These are phyloP conservation scores for Nissolia schottii DNA, from an alignment of 306 rosid species.

Conservation along the genomic window DNA sequence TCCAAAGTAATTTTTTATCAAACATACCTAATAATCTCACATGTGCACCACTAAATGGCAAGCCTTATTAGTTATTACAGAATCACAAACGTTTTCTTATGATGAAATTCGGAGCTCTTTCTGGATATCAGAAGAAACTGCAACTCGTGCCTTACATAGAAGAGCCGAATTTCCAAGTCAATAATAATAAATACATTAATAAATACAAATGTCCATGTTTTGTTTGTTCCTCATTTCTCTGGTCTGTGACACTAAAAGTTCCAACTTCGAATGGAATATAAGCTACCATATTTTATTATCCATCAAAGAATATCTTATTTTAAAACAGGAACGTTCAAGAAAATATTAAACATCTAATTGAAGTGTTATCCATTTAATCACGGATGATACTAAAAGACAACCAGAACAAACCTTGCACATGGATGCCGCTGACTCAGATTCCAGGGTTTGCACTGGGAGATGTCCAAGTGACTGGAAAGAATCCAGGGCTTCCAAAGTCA, in stretches of 20 bases:
- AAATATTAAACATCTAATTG: constrained; percentile 12
- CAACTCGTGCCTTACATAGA: background rate
- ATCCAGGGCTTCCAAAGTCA: constrained; percentile 89
- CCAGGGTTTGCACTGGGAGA: constrained; percentile 65
- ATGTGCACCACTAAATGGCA: background rate
- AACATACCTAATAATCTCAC: too few relatives aligned
- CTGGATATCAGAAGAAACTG: background rate
- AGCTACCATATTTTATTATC: constrained; percentile 5
- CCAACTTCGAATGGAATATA: background rate
- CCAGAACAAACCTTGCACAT: constrained; percentile 71
- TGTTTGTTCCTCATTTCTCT: background rate
- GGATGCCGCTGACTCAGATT: constrained; percentile 98
- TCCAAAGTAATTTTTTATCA: too few relatives aligned
- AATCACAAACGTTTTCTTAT: background rate
- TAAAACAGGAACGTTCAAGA: background rate
- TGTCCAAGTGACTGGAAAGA: constrained; percentile 71
- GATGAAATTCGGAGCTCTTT: background rate
- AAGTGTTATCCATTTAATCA: background rate
- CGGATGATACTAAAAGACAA: background rate
- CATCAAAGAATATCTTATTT: background rate
- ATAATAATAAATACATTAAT: background rate
- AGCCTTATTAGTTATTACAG: background rate
- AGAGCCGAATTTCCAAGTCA: background rate
- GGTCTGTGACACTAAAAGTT: background rate
- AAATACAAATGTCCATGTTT: background rate